These are phyloP conservation scores for Musa acuminata DNA, from an alignment of 176 grass and related monocot genomes.

Conservation along the genomic window DNA sequence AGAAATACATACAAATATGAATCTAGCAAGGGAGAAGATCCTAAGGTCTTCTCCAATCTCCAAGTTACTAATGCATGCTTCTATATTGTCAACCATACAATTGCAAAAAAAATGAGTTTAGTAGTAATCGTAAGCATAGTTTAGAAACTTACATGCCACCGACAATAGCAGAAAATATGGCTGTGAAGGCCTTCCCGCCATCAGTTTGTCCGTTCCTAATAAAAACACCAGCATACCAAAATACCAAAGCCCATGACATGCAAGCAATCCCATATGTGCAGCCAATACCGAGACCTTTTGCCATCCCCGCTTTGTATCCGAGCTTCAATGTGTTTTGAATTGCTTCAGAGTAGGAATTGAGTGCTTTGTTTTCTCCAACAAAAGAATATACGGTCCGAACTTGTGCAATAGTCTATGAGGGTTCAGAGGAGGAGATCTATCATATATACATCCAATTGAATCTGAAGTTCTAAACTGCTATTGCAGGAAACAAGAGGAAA, in stretches of 20 bases:
- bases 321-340: constrained; percentile 90
- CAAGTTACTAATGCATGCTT: not conserved
- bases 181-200: constrained; percentile 94
- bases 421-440: constrained; percentile 5
- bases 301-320: constrained; percentile 96
- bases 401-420: constrained; percentile 74
- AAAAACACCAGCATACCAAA: constrained; percentile 98
- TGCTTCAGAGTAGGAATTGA: constrained; percentile 89
- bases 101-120: not conserved
- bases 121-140: not conserved
- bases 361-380: constrained; percentile 86
- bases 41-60: not conserved
- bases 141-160: constrained; percentile 23
- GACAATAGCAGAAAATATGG: constrained; percentile 87
- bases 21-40: no score
- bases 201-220: constrained; percentile 82
- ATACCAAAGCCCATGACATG: constrained; percentile 97
- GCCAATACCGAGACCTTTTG: constrained; percentile 91
- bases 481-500: not conserved
- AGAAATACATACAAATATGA: no score
- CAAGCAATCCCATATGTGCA: constrained; percentile 94
- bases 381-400: constrained; percentile 96
- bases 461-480: not conserved
- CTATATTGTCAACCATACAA: not conserved
- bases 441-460: not conserved